Conservation (phyloP, 2,329 filamentous ascomycete species). For the Alternaria arborescens region DNA sequence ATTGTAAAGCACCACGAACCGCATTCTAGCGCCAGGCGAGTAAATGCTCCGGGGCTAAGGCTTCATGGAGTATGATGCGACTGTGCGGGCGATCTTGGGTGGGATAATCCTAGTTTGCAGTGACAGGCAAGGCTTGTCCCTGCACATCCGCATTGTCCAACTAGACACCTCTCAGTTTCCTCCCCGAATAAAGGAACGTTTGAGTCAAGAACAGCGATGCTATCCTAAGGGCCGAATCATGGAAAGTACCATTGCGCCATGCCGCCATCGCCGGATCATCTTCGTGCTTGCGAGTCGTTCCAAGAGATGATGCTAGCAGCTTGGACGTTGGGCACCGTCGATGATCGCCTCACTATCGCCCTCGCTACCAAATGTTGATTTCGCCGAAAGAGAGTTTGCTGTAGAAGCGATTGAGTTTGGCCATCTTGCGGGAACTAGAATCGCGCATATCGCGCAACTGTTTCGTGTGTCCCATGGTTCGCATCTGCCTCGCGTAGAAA, state of each 20-base stretch:
- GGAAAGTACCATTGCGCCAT: slow-evolving; percentile 14
- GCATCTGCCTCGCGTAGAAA: slow-evolving; percentile 15
- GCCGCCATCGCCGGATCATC: slow-evolving; percentile 5
- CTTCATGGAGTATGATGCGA: slow-evolving; percentile 8
- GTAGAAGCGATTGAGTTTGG: slow-evolving; percentile 10
- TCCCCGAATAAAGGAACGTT: slow-evolving; percentile 3
- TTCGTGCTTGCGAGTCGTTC: slow-evolving; percentile 8
- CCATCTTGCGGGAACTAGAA: slow-evolving; percentile 14
- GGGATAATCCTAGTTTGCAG: slow-evolving; percentile 12
- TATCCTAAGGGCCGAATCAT: slow-evolving; percentile 12
- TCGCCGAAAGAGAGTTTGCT: slow-evolving; percentile 10
- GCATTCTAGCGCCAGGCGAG: slow-evolving; percentile 18
- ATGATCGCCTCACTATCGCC: slow-evolving; percentile 12
- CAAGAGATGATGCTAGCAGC: slow-evolving; percentile 1
- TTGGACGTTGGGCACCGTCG: slow-evolving; percentile 1
- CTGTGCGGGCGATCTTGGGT: slow-evolving; percentile 10
- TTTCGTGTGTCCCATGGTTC: slow-evolving; percentile 12
- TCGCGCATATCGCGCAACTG: slow-evolving; percentile 21
- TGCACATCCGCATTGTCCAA: slow-evolving; percentile 12
- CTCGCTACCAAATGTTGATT: slow-evolving; percentile 12
- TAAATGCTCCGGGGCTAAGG: slow-evolving; percentile 14
- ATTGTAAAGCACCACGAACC: slow-evolving; percentile 13
- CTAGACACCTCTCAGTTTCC: slow-evolving; percentile 7
- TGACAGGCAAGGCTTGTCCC: slow-evolving; percentile 8
- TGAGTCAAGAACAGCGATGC: slow-evolving; percentile 11